A percentile compares a stretch with the other conserved stretches of the same genome.
These are phyloP conservation scores for Kappamyces sp. DNA, from an alignment of 192 early-diverging fungal species.

Conservation along the genomic window DNA sequence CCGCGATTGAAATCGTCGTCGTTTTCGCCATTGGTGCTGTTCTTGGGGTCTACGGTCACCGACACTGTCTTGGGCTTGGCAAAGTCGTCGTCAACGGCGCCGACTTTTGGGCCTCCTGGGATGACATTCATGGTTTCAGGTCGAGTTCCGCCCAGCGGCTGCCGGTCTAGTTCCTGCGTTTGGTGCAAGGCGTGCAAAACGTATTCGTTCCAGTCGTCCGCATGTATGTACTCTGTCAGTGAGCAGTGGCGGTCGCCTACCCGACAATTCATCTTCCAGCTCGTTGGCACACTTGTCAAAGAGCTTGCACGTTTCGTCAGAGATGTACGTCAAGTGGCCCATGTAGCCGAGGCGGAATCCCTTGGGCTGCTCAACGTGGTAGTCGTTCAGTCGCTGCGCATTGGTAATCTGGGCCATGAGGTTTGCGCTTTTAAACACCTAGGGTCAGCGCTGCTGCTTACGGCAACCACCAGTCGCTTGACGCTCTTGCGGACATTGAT, in stretches of 20 bases:
- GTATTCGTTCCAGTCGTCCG: constrained; percentile 54
- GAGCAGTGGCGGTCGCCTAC: constrained; percentile 24
- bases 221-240: constrained; percentile 28
- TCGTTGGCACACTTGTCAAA: constrained; percentile 64
- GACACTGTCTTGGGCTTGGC: constrained; percentile 11
- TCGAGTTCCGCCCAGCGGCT: constrained; percentile 47
- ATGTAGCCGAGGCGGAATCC: constrained; percentile 93
- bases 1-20: background rate
- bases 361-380: constrained; percentile 70
- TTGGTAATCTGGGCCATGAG: constrained; percentile 78
- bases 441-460: constrained; percentile 13
- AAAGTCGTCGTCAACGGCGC: constrained; percentile 34
- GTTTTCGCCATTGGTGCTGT: constrained; percentile 5
- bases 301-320: constrained; percentile 89
- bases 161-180: constrained; percentile 49
- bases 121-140: constrained; percentile 27
- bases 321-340: constrained; percentile 96
- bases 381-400: constrained; percentile 80
- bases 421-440: constrained; percentile 78
- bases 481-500: constrained; percentile 38
- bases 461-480: constrained; percentile 43
- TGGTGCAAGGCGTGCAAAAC: constrained; percentile 36
- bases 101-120: constrained; percentile 18
- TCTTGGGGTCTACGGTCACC: constrained; percentile 1
- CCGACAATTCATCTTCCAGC: constrained; percentile 37